Evolutionary conservation across 2,329 filamentous ascomycete genomes (phyloP), one percentile per base, ranked within the genome.

Genomic region (Hypoxylon sp.): DNA sequence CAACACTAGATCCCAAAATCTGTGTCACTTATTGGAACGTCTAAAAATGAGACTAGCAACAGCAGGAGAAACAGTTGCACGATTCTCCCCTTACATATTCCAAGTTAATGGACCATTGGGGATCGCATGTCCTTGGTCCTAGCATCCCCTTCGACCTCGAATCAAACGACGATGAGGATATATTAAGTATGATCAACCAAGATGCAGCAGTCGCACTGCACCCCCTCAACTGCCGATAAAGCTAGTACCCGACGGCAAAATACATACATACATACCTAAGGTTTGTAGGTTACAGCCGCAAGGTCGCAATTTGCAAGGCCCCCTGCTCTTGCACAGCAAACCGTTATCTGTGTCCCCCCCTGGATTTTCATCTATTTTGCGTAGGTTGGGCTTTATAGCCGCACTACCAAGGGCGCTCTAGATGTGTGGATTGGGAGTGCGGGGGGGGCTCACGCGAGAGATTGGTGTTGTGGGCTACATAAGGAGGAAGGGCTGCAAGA

Each of bases 231-330:
- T 60, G 49, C 67, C 63, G 63, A 64, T 17, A 48, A n/a, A n/a
- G 56, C 38, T 52, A 38, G 60, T 21, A 62, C 34, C 64, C 58
- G 67, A 68, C 62, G 68, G 62, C 53, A 65, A 59, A 68, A 70
- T 51, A 11, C 28, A 19, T 43, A 9, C 10, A 3, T n/a, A 11
- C 19, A 36, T 17, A n/a, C n/a, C n/a, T n/a, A n/a, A n/a, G n/a
- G 32, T 17, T 21, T 11, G 38, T 45, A 50, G 46, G 60, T 63
- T 57, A 28, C 64, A 67, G 64, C 67, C 63, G 63, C 67, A 61
- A 56, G 50, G 61, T 67, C n/a, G 57, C 48, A 59, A 48, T 66
- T 50, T 59, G 36, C 28, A 13, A 9, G 11, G 34, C 19, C 7
- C 7, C 38, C 11, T 11, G n/a, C 6, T 41, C 36, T 41, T 41